A percentile compares a stretch with the other conserved stretches of the same genome.
Conservation (phyloP, 2,329 filamentous ascomycete genomes). For the Trichoderma breve region DNA sequence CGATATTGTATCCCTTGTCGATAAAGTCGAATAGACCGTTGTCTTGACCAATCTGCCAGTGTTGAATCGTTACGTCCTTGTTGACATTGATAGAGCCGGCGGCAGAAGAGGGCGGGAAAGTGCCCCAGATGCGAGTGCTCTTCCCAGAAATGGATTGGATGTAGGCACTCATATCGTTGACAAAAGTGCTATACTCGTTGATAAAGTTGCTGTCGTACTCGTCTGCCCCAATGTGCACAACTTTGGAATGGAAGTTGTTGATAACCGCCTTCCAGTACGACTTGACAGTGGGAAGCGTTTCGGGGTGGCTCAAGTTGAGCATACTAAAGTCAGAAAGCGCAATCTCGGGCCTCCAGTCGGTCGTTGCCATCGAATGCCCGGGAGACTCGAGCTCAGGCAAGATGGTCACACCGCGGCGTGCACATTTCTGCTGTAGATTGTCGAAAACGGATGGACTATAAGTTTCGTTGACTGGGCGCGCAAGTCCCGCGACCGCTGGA, state of each 20-base stretch:
- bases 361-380: slow-evolving; percentile 51
- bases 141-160: slow-evolving; percentile 46
- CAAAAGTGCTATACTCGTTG: slow-evolving; percentile 49
- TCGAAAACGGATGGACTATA: slow-evolving; percentile 41
- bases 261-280: slow-evolving; percentile 52
- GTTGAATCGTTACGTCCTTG: slow-evolving; percentile 25
- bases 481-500: slow-evolving; percentile 32
- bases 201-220: slow-evolving; percentile 48
- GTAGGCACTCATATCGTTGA: slow-evolving; percentile 44
- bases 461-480: slow-evolving; percentile 43
- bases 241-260: slow-evolving; percentile 55
- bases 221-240: slow-evolving; percentile 55
- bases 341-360: slow-evolving; percentile 55
- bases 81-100: slow-evolving; percentile 21
- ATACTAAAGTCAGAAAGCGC: slow-evolving; percentile 46
- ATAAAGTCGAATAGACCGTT: slow-evolving; percentile 25
- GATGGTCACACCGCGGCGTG: slow-evolving; percentile 49
- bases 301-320: slow-evolving; percentile 43
- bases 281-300: slow-evolving; percentile 51
- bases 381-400: slow-evolving; percentile 56
- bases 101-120: slow-evolving; percentile 25
- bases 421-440: slow-evolving; percentile 49
- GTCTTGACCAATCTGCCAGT: slow-evolving; percentile 26
- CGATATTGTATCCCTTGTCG: slow-evolving; percentile 25
- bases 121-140: slow-evolving; percentile 53